These are phyloP conservation scores for Nothomitra cinnamomea DNA, from an alignment of 2,329 filamentous ascomycete genomes.

Conservation along the genomic window DNA sequence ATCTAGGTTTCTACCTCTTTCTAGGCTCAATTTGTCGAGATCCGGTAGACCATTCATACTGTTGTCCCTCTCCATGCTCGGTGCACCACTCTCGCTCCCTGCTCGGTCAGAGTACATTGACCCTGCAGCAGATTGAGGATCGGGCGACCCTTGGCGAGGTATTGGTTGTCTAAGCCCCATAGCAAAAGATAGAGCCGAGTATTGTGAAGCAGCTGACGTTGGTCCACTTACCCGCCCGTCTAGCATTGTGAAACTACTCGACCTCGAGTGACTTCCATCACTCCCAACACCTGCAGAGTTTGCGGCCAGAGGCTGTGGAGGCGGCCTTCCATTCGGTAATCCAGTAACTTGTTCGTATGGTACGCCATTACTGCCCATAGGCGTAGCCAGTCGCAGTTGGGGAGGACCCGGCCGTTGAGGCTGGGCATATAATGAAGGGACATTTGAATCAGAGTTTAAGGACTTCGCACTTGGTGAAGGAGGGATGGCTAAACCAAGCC, in stretches of 20 bases:
- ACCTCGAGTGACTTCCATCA: conserved; percentile 62
- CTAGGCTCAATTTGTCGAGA: conserved; percentile 65
- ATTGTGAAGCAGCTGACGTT: conserved; percentile 74
- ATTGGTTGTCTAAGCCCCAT: conserved; percentile 44
- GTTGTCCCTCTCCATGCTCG: conserved; percentile 63
- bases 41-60: conserved; percentile 61
- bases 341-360: conserved; percentile 47
- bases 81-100: conserved; percentile 47
- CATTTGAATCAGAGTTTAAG: conserved; percentile 32
- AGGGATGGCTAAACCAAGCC: conserved; percentile 78
- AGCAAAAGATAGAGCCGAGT: conserved; percentile 67
- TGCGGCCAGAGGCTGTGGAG: conserved; percentile 34
- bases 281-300: conserved; percentile 61
- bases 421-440: conserved; percentile 17
- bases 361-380: conserved; percentile 61
- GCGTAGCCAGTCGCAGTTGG: conserved; percentile 71
- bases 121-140: conserved; percentile 76
- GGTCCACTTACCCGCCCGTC: conserved; percentile 67
- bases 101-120: conserved; percentile 63
- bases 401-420: conserved; percentile 48
- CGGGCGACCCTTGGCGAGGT: conserved; percentile 46
- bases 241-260: conserved; percentile 63
- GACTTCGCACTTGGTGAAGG: conserved; percentile 70
- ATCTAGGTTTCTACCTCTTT: conserved; percentile 69
- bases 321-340: conserved; percentile 32